Percentiles rank a stretch among this genome's conserved stretches.
These are phyloP conservation scores for Boletellus ananas DNA, from an alignment of 768 basidiomycete genomes.

Conservation along the genomic window DNA sequence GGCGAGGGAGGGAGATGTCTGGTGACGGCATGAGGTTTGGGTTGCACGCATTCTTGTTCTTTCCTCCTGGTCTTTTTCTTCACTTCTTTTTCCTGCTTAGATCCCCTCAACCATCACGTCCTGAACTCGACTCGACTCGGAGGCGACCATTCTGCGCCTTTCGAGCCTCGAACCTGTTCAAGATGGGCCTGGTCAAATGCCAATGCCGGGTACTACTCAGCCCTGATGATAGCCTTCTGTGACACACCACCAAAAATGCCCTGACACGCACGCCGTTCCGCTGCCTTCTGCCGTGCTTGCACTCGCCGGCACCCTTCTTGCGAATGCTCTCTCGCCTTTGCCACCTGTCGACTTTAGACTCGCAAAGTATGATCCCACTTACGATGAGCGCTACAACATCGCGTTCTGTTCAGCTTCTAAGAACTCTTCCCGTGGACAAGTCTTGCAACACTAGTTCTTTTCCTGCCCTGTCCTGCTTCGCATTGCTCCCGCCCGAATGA, in stretches of 20 bases:
- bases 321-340: background rate
- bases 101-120: background rate
- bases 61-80: background rate
- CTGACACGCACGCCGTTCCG: background rate
- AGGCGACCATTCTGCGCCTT: background rate
- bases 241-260: too few species aligned
- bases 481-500: background rate
- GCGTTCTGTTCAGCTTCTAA: background rate
- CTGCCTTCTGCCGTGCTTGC: background rate
- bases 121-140: background rate
- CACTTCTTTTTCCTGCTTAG: background rate
- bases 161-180: background rate
- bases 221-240: background rate
- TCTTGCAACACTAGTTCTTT: background rate
- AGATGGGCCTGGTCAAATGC: background rate
- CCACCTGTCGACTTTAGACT: too few species aligned
- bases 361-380: background rate
- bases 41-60: background rate
- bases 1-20: background rate
- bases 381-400: background rate
- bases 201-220: background rate
- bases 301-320: background rate
- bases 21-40: background rate
- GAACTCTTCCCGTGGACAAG: background rate
- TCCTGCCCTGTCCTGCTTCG: background rate